phyloP scores from a whole-genome alignment of 1,284 basidiomycete genomes.

The Ustilago crameri region DNA sequence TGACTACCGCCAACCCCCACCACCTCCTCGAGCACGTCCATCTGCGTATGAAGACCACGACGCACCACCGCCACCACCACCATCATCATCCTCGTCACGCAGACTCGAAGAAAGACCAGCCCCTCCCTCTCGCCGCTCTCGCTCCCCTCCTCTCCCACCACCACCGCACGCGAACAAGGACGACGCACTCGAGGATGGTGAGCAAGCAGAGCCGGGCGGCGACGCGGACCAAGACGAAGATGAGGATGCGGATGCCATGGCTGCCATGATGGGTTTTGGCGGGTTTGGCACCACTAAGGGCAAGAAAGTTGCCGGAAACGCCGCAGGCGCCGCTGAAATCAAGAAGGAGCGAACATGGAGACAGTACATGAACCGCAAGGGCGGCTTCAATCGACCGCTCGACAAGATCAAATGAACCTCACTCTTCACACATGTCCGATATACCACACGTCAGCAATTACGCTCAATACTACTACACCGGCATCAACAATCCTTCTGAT shows the following conservation, averaged over 20 bases:
- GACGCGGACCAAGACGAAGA: slow-evolving; percentile 19
- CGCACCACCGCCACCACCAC: background rate
- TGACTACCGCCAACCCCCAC: slow-evolving; percentile 14
- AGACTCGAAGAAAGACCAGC: background rate
- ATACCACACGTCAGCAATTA: slow-evolving; percentile 1
- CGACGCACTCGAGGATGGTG: no score
- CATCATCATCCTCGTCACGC: no score
- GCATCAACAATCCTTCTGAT: background rate
- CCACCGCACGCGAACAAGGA: background rate
- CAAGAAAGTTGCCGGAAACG: slow-evolving; percentile 78
- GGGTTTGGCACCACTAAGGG: slow-evolving; percentile 88
- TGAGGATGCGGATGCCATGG: slow-evolving; percentile 73
- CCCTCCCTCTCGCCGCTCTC: background rate
- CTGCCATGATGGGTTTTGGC: slow-evolving; percentile 86
- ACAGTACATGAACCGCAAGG: slow-evolving; percentile 84
- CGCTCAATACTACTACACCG: background rate
- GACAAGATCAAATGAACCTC: slow-evolving; percentile 49
- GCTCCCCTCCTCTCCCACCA: background rate
- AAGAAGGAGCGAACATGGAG: slow-evolving; percentile 94
- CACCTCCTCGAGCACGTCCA: slow-evolving; percentile 14
- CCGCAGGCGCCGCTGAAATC: slow-evolving; percentile 74
- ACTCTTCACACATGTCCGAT: background rate
- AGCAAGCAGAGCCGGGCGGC: background rate
- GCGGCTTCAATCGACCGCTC: slow-evolving; percentile 54
- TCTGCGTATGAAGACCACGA: slow-evolving; percentile 8